Evolutionary conservation across 257 asterid species (phyloP).

Genomic region (Leonotis leonurus): DNA sequence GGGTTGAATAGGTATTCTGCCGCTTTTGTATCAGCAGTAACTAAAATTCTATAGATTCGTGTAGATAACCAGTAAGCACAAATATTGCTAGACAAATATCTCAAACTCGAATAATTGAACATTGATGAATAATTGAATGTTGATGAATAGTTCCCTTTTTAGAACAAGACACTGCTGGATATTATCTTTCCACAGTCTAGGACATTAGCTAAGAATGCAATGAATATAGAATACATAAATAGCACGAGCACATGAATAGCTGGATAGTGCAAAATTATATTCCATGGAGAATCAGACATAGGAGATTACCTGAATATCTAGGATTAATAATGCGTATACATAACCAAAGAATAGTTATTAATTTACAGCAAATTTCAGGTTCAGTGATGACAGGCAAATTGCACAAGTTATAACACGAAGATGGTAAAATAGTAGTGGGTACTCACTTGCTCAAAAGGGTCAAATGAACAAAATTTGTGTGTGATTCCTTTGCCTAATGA

Average conservation of each 20-base stretch:
- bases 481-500: conserved; percentile 77
- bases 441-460: conserved; percentile 84
- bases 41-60: neutral
- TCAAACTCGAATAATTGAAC: neutral
- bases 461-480: conserved; percentile 69
- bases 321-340: conserved; percentile 2
- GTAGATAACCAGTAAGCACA: neutral
- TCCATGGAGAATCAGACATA: neutral
- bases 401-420: conserved; percentile 5
- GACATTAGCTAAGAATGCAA: neutral
- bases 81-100: neutral
- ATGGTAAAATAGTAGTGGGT: conserved; percentile 5
- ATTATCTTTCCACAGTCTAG: neutral
- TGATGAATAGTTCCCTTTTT: neutral
- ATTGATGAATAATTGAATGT: neutral
- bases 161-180: neutral
- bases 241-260: conserved; percentile 8
- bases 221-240: neutral
- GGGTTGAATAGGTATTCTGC: neutral
- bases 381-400: conserved; percentile 12
- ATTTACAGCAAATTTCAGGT: neutral
- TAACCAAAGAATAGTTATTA: neutral
- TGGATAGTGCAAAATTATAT: neutral
- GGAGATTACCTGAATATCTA: neutral
- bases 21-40: conserved; percentile 3